These are phyloP conservation scores for Ascomycota sp. DNA, from an alignment of 2,329 filamentous ascomycete species.

Conservation along the genomic window DNA sequence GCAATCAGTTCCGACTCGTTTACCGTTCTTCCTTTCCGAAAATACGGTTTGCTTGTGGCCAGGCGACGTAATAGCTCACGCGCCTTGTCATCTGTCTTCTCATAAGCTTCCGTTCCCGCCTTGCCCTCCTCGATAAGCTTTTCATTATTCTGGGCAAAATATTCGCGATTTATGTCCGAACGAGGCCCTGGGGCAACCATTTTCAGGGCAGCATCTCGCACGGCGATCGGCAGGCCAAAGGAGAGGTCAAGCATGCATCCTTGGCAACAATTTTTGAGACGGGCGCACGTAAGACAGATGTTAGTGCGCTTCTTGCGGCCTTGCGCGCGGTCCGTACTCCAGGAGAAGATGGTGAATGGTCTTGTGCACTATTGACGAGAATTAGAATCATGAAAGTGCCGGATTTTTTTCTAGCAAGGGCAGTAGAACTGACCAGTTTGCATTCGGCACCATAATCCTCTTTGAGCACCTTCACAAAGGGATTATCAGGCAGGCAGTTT, in stretches of 20 bases:
- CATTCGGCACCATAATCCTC: constrained; percentile 82
- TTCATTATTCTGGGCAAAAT: constrained; percentile 94
- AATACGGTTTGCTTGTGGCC: constrained; percentile 85
- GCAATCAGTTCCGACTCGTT: constrained; percentile 27
- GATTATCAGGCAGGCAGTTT: constrained; percentile 83
- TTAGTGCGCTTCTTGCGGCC: constrained; percentile 81
- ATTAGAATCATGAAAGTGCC: neutral
- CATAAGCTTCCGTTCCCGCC: constrained; percentile 69
- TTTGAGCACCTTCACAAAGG: constrained; percentile 97
- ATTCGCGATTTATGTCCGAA: constrained; percentile 85
- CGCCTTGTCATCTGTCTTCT: constrained; percentile 93
- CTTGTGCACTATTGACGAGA: constrained; percentile 44
- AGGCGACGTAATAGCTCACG: constrained; percentile 65
- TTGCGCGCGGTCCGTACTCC: constrained; percentile 74
- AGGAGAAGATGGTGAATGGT: constrained; percentile 86
- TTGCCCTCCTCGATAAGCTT: constrained; percentile 82
- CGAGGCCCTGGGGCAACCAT: constrained; percentile 89
- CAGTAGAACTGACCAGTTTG: constrained; percentile 30
- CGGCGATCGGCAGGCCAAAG: constrained; percentile 82
- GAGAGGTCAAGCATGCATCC: constrained; percentile 95
- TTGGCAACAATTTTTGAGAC: constrained; percentile 96
- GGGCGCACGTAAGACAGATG: constrained; percentile 88
- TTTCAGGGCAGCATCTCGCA: constrained; percentile 88
- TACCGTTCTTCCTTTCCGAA: constrained; percentile 62
- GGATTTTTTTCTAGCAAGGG: neutral